These are phyloP conservation scores for Suillus discolor DNA, from an alignment of 768 basidiomycete genomes.

Conservation along the genomic window DNA sequence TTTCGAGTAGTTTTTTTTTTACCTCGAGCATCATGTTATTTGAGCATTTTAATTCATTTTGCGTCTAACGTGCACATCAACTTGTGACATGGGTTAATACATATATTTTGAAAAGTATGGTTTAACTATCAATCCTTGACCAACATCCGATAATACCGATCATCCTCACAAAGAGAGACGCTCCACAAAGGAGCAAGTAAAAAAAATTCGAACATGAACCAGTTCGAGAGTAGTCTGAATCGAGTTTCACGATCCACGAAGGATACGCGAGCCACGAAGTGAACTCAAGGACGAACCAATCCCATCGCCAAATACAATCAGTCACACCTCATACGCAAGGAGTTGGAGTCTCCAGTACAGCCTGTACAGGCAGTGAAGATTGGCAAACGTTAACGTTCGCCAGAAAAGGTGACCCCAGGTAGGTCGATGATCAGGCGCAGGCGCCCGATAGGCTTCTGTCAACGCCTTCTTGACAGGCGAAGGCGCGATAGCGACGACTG, in stretches of 20 bases:
- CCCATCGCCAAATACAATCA: not conserved
- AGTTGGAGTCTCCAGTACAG: not conserved
- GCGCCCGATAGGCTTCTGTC: not conserved
- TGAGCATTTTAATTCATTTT: too few relatives aligned
- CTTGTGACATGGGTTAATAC: not conserved
- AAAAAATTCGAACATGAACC: not conserved
- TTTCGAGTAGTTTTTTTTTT: not conserved
- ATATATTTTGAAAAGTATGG: not conserved
- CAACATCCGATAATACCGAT: not conserved
- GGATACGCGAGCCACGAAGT: conserved; percentile 1
- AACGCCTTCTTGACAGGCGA: not conserved
- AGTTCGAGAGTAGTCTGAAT: not conserved
- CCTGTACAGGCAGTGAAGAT: not conserved
- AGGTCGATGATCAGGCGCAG: not conserved
- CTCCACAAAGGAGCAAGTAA: not conserved
- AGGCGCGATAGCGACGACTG: conserved; percentile 2
- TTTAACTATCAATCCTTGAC: not conserved
- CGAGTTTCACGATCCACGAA: conserved; percentile 1
- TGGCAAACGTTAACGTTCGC: not conserved
- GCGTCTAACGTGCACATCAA: not conserved
- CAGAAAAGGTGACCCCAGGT: not conserved
- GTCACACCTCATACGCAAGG: not conserved
- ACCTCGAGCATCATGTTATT: not conserved
- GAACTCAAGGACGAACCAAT: not conserved
- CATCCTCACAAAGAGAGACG: not conserved